phyloP scores from a whole-genome alignment of 2,329 filamentous ascomycete species.

The Exophiala calicioides region DNA sequence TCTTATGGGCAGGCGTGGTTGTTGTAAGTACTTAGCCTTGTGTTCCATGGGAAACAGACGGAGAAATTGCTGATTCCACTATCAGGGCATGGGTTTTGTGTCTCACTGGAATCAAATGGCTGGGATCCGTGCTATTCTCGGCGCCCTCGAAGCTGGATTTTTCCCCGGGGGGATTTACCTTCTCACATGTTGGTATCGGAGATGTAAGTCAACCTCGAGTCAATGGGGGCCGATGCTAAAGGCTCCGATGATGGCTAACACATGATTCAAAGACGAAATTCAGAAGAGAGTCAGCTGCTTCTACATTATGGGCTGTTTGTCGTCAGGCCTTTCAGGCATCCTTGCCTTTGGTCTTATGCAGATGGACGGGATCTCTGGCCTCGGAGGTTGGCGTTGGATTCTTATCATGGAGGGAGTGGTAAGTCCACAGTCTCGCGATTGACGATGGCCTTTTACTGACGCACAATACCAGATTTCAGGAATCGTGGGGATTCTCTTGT shows the following conservation, averaged over 20 bases:
- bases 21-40: conserved; percentile 13
- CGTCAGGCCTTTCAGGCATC: conserved; percentile 36
- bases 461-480: too few relatives aligned
- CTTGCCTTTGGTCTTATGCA: conserved; percentile 41
- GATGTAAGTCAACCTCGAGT: too few relatives aligned
- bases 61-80: too few relatives aligned
- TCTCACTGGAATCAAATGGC: too few relatives aligned
- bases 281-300: conserved; percentile 32
- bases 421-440: too few relatives aligned
- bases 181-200: conserved; percentile 45
- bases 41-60: conserved; percentile 32
- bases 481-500: too few relatives aligned
- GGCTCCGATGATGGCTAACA: too few relatives aligned
- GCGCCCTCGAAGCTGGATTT: conserved; percentile 37
- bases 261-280: too few relatives aligned
- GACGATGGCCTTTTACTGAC: too few relatives aligned
- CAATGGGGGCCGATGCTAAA: too few relatives aligned
- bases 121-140: too few relatives aligned
- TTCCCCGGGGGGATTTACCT: conserved; percentile 45
- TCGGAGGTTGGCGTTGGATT: conserved; percentile 41
- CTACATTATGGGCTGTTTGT: conserved; percentile 27
- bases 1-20: conserved; percentile 29
- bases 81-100: too few relatives aligned
- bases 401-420: conserved; percentile 32
- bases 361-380: conserved; percentile 28